Base-by-base conservation (phyloP, 2,329 filamentous ascomycete genomes). In the Calonectria multiphialidica region DNA sequence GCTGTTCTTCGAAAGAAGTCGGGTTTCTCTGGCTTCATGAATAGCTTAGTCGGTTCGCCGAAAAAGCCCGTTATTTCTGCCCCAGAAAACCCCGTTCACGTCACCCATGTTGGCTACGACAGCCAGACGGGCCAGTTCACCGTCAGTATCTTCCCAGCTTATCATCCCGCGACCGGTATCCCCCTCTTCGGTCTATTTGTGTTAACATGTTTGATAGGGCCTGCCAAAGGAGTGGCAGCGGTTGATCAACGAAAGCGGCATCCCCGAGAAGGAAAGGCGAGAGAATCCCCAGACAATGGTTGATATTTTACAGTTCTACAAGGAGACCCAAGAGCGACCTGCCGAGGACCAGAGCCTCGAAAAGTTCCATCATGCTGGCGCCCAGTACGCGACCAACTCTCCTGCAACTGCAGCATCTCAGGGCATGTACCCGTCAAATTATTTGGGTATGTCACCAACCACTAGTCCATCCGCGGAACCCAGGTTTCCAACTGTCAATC, bases 221-320 rank as follows among this genome's bases (percentile, higher is more conserved):
- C 89, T 99, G 33, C 97, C 97, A 21, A 97, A 97, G 84, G 97
- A 98, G 90, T 99, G 97, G 97, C 96, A 98, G 86, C 93, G 95
- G 73, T 91, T 98, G 82, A 92, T 99, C 81, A 95, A 96, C 86
- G 96, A 98, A 84, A 98, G 95, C 84, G 97, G 97, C 75, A 98
- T 99, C 80, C 94, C 96, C 33, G 95, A 98, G 86, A 96, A 97
- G 85, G 97, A 98, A 83, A 94, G 97, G 84, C 94, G 96, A 83
- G 94, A 98, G 84, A 95, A 98, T 81, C 97, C 97, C 3, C 95
- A 98, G 84, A 96, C 96, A 71, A 95, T 98, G 86, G 93, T 97
- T 81, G 94, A 98, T 83, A 97, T 99, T 79, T 93, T 99, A 84
- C 94, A 93, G 72, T 98, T 98, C 83, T 98, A 98, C 88, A 97